These are phyloP conservation scores for Blakeslea trispora DNA, from an alignment of 371 early-diverging fungal genomes.

Conservation along the genomic window DNA sequence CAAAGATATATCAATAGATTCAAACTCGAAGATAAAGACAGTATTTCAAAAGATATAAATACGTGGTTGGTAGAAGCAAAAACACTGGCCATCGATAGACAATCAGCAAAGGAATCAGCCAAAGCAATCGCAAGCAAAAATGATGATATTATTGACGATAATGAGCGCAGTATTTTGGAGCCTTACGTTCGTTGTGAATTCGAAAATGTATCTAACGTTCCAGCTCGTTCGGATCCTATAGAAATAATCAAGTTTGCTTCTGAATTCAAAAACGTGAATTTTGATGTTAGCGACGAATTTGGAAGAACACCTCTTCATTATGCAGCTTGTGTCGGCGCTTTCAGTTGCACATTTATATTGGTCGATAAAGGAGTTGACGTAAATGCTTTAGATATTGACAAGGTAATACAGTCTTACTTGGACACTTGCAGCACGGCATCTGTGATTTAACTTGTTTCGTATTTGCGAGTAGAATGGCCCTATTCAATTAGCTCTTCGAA, in stretches of 20 bases:
- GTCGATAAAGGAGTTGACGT: constrained; percentile 34
- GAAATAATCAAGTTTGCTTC: constrained; percentile 53
- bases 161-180: constrained; percentile 11
- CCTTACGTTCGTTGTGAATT: constrained; percentile 7
- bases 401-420: constrained; percentile 23
- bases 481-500: constrained; percentile 49
- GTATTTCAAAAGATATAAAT: neutral
- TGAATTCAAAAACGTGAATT: constrained; percentile 15
- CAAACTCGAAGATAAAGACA: constrained; percentile 3
- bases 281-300: constrained; percentile 38
- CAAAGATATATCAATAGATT: constrained; percentile 4
- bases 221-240: constrained; percentile 53
- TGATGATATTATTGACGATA: neutral
- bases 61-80: constrained; percentile 17
- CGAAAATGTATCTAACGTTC: constrained; percentile 1
- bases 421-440: no score
- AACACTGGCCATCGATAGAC: neutral
- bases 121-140: neutral
- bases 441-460: no score
- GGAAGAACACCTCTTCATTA: constrained; percentile 64
- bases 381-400: constrained; percentile 50
- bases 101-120: constrained; percentile 1
- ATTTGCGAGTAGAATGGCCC: constrained; percentile 39
- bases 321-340: constrained; percentile 59
- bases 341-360: constrained; percentile 53